phyloP scores from a whole-genome alignment of 176 grass and related monocot species.

The Triticum dicoccoides region DNA sequence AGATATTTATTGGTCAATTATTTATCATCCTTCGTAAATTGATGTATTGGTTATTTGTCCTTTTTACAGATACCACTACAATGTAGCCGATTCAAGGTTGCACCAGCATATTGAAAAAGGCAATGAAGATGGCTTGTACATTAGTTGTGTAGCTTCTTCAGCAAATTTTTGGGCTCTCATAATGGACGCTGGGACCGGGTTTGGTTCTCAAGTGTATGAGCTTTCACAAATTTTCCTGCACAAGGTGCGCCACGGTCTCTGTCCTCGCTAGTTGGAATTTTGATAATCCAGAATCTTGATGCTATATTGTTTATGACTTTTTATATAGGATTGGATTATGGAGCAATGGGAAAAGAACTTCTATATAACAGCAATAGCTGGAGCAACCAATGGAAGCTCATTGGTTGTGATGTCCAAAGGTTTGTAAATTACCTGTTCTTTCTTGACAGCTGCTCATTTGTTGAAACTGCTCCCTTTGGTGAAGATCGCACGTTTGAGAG shows the following conservation, averaged over 20 bases:
- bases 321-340: conserved; percentile 83
- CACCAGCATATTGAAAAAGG: conserved; percentile 91
- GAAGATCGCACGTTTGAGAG: neutral
- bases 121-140: conserved; percentile 79
- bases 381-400: conserved; percentile 85
- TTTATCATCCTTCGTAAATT: neutral
- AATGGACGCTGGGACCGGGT: conserved; percentile 81
- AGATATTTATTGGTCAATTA: conserved; percentile 11
- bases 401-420: conserved; percentile 94
- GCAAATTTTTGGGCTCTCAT: conserved; percentile 81
- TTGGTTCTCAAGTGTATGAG: conserved; percentile 79
- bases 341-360: conserved; percentile 95
- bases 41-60: conserved; percentile 24
- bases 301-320: neutral
- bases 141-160: conserved; percentile 78
- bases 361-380: conserved; percentile 87
- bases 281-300: conserved; percentile 4
- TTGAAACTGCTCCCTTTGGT: neutral
- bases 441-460: neutral
- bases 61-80: conserved; percentile 85
- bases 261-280: neutral
- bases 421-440: conserved; percentile 36
- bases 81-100: conserved; percentile 79
- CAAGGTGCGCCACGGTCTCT: conserved; percentile 50
- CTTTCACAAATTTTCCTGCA: conserved; percentile 71